Conservation (phyloP, 306 rosid species). For the Rosa chinensis region DNA sequence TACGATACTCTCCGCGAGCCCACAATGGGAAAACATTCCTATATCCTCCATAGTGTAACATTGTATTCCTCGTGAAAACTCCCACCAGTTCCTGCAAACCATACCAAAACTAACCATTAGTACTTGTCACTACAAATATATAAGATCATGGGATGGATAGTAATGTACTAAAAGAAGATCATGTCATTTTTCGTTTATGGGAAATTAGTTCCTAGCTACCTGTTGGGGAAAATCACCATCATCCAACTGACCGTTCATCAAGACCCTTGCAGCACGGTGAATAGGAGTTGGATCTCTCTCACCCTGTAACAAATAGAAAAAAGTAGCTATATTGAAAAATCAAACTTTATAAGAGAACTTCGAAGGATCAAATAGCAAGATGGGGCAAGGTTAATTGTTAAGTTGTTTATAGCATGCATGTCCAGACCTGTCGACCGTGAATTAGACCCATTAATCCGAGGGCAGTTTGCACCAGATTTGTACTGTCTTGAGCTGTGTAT, state of each 20-base stretch:
- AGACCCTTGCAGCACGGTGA: conserved; percentile 37
- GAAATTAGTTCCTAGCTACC: conserved; percentile 40
- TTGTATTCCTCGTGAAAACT: not conserved
- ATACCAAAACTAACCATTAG: not conserved
- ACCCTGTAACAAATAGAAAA: conserved; percentile 5
- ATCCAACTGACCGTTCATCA: conserved; percentile 24
- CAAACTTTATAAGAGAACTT: not conserved
- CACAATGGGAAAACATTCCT: not conserved
- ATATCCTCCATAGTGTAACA: not conserved
- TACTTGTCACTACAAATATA: not conserved
- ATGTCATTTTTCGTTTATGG: not conserved
- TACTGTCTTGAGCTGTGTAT: conserved; percentile 34
- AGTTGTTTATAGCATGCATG: not conserved
- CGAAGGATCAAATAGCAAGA: no score
- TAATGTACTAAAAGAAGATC: no score
- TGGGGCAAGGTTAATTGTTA: not conserved
- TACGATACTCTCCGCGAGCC: not conserved
- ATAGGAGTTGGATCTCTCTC: conserved; percentile 42
- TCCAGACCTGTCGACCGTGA: conserved; percentile 31
- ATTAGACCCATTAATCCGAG: conserved; percentile 3
- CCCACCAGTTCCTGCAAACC: not conserved
- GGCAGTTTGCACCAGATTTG: conserved; percentile 41
- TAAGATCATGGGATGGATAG: no score
- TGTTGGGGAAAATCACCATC: conserved; percentile 10
- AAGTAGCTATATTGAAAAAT: not conserved